Conservation (phyloP, 1,284 basidiomycete species). For the Leccinum fuscescens region DNA sequence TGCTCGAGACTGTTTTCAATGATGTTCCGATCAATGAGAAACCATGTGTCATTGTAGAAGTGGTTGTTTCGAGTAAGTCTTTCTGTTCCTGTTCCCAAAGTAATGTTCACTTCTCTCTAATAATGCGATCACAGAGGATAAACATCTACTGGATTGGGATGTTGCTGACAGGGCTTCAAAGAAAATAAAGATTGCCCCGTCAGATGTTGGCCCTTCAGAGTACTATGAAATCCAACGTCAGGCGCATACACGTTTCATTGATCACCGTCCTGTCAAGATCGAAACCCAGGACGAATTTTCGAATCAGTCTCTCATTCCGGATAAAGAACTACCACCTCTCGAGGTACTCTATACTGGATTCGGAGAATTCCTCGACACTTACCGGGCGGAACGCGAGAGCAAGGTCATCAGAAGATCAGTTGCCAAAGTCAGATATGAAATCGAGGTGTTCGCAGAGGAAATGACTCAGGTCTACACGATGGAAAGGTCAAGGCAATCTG, state of each 20-base stretch:
- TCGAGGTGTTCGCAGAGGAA: not conserved
- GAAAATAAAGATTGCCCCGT: not conserved
- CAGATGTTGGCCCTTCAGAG: not conserved
- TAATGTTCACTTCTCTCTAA: not conserved
- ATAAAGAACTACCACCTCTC: not conserved
- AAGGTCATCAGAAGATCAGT: not conserved
- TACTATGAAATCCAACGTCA: not conserved
- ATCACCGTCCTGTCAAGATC: not conserved
- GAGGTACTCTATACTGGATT: not conserved
- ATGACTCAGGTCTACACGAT: not conserved
- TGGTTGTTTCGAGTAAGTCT: not conserved
- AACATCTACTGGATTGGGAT: not conserved
- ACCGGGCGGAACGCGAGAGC: not conserved
- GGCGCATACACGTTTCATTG: not conserved
- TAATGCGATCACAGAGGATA: not conserved
- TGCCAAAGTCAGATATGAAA: not conserved
- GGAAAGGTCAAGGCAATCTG: not conserved
- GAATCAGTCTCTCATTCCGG: not conserved
- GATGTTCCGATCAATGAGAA: not conserved
- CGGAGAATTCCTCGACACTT: not conserved
- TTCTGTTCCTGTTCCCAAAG: not conserved
- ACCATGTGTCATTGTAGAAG: not conserved
- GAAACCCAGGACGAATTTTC: not conserved
- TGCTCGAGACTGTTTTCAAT: not conserved
- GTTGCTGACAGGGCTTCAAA: not conserved